Evolutionary conservation across 352 stramenopile genomes (phyloP).

Genomic region (Blastocystis sp.): DNA sequence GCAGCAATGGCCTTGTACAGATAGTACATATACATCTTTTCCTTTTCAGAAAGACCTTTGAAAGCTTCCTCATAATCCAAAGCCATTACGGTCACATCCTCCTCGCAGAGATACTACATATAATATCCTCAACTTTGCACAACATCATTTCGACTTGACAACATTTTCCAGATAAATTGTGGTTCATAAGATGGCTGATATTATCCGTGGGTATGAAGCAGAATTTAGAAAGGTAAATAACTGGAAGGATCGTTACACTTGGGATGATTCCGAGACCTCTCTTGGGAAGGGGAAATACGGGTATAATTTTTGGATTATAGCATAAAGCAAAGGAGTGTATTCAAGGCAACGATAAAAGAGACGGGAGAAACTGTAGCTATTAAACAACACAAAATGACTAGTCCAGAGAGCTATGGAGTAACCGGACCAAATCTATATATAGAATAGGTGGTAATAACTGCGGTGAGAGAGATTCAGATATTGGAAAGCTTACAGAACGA

Average conservation of each 20-base stretch:
- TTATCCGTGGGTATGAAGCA: neutral
- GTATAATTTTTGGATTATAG: neutral
- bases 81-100: slow-evolving; percentile 12
- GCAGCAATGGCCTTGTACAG: slow-evolving; percentile 47
- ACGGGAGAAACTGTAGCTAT: slow-evolving; percentile 28
- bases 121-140: neutral
- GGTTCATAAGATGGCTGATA: neutral
- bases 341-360: neutral
- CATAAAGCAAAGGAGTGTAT: neutral
- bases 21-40: slow-evolving; percentile 60
- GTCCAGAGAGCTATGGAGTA: slow-evolving; percentile 37
- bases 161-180: slow-evolving; percentile 8
- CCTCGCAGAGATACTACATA: slow-evolving; percentile 52
- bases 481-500: slow-evolving; percentile 2
- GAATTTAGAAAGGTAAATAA: neutral
- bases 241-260: neutral
- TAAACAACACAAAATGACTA: slow-evolving; percentile 40
- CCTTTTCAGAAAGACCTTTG: slow-evolving; percentile 25
- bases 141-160: neutral
- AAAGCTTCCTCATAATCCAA: slow-evolving; percentile 47
- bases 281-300: slow-evolving; percentile 5
- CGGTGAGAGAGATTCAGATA: slow-evolving; percentile 30
- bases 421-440: neutral
- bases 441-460: slow-evolving; percentile 35
- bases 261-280: neutral